These are phyloP conservation scores for Paramecium sonneborni DNA, from an alignment of 73 alveolate species.

Conservation along the genomic window DNA sequence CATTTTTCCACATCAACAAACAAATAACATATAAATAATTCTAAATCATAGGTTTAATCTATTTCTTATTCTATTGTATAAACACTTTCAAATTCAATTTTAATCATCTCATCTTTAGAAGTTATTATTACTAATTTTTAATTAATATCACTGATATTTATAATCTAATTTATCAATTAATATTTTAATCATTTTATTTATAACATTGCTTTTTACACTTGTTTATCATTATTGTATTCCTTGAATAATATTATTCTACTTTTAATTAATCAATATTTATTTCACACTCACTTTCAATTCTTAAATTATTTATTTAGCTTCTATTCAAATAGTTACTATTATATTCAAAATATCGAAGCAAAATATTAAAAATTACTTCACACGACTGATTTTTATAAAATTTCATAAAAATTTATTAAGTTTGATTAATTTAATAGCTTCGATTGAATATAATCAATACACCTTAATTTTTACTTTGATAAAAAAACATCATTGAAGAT, in stretches of 20 bases:
- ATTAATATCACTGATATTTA: no score
- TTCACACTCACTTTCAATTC: background rate
- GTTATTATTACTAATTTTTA: no score
- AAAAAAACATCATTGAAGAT: background rate
- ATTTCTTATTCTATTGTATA: background rate
- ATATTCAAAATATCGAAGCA: background rate
- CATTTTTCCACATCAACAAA: background rate
- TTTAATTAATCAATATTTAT: background rate
- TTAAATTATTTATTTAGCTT: background rate
- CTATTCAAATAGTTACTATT: background rate
- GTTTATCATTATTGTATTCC: background rate
- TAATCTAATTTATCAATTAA: no score
- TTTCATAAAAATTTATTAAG: background rate
- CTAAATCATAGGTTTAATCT: background rate
- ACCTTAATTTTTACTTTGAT: background rate
- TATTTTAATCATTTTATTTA: no score
- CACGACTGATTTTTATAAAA: background rate
- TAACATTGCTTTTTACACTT: no score
- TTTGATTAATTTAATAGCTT: background rate
- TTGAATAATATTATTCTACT: background rate
- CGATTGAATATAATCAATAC: background rate
- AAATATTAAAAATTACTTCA: background rate
- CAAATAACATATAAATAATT: background rate
- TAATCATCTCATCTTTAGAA: no score
- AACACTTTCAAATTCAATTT: no score